These are phyloP conservation scores for Boletellus dicymbophilus DNA, from an alignment of 1,284 basidiomycete species.

Conservation along the genomic window DNA sequence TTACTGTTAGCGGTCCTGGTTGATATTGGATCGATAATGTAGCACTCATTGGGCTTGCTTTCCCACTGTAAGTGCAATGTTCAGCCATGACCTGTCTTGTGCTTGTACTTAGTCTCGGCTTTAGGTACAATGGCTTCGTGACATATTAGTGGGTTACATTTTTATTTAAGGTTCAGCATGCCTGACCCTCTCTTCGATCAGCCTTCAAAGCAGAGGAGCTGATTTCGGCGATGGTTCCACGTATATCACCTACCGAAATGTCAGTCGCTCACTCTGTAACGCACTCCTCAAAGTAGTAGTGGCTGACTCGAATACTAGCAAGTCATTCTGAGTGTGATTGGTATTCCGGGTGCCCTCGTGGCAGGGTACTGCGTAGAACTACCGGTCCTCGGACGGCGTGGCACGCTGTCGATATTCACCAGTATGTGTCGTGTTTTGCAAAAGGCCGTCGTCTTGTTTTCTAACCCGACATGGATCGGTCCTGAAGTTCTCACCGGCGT, in stretches of 20 bases:
- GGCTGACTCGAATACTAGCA: slow-evolving; percentile 40
- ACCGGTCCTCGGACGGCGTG: slow-evolving; percentile 59
- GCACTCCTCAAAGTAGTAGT: not conserved
- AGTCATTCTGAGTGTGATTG: slow-evolving; percentile 68
- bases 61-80: slow-evolving; percentile 56
- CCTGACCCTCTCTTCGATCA: slow-evolving; percentile 25
- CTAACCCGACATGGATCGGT: too few species aligned
- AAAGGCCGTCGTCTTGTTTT: not conserved
- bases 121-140: slow-evolving; percentile 59
- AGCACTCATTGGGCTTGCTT: slow-evolving; percentile 76
- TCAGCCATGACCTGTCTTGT: not conserved
- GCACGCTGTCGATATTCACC: slow-evolving; percentile 62
- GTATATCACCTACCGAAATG: slow-evolving; percentile 70
- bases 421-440: slow-evolving; percentile 39
- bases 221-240: slow-evolving; percentile 62
- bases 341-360: slow-evolving; percentile 65
- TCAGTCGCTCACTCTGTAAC: slow-evolving; percentile 30
- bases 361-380: slow-evolving; percentile 64
- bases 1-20: not conserved
- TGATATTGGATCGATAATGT: slow-evolving; percentile 4
- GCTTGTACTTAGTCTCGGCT: slow-evolving; percentile 12
- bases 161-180: not conserved
- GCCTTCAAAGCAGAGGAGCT: slow-evolving; percentile 59
- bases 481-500: slow-evolving; percentile 68
- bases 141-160: slow-evolving; percentile 53